Conservation (phyloP, 2,329 filamentous ascomycete genomes). For the Aspergillus glaucus region DNA sequence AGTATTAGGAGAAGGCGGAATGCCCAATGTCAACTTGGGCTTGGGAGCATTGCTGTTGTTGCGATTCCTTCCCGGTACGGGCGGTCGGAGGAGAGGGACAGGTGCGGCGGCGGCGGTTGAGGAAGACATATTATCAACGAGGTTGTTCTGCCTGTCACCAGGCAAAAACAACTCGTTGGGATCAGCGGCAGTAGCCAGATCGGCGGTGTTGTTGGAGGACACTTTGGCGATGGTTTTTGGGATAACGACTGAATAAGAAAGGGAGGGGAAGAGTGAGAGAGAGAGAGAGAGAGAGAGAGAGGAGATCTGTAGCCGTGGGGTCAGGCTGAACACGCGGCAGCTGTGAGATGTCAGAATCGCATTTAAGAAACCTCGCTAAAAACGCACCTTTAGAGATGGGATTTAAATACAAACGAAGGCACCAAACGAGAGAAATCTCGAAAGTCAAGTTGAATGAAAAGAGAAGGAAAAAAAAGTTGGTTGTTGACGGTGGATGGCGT, state of each 20-base stretch:
- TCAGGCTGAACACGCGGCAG: conserved; percentile 6
- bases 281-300: too few relatives aligned
- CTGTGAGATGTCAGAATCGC: neutral
- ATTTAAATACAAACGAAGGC: neutral
- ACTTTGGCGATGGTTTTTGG: conserved; percentile 8
- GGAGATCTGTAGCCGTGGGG: conserved; percentile 7
- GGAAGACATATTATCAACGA: conserved; percentile 54
- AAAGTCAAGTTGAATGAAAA: neutral
- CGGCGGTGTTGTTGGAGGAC: conserved; percentile 20
- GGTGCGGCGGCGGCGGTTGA: conserved; percentile 62
- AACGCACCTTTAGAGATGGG: too few relatives aligned
- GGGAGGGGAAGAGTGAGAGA: conserved; percentile 1
- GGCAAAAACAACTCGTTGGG: conserved; percentile 37
- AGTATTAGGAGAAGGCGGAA: conserved; percentile 77
- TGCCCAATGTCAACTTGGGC: conserved; percentile 76
- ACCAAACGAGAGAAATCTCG: neutral
- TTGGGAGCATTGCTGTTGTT: conserved; percentile 56
- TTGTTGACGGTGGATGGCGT: neutral
- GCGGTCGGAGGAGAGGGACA: conserved; percentile 74
- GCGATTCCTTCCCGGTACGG: conserved; percentile 63
- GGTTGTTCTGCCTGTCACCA: conserved; percentile 35
- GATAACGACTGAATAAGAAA: neutral
- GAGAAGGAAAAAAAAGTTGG: neutral
- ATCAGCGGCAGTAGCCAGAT: conserved; percentile 33
- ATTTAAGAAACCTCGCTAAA: neutral